Evolutionary conservation across 768 basidiomycete species (phyloP), one percentile per base, ranked within the genome.

Genomic region (Trichaptum fuscoviolaceum): DNA sequence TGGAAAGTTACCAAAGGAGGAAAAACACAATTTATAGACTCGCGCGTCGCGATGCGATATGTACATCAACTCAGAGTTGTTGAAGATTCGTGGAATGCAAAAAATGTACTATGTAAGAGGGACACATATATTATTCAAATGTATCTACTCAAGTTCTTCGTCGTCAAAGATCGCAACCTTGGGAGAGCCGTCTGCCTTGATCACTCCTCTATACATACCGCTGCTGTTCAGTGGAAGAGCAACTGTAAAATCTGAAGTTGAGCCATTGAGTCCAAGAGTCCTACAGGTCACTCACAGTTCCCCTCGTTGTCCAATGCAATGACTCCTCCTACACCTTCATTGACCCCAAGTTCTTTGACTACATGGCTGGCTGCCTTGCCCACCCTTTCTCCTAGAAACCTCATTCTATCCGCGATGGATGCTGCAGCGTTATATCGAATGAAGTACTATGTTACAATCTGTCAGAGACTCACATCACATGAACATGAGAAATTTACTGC

Each of bases 181-280:
- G 0, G 90, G 82, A 8, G 86, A 73, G 10, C 91, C 92, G 67
- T 93, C 90, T 68, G 81, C 78, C 58, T 82, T 78, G 35, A 93
- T 86, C 18, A 92, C 80, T 7, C 92, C 92, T 30, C 92, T 83
- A 73, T 92, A 93, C 92, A 94, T 94, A 8, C 92, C 90, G 23
- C 82, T 78, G 70, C 87, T 90, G 73, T 93, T 93, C 68, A 93
- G 73, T 7, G 90, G 85, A 79, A 90, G 84, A 0, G 89, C 79
- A 58, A 93, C 91, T 92, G 68, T n/a, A 42, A 62, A 59, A 67
- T 63, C 24, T 5, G 6, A 2, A 61, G 59, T 20, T 15, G 23
- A 24, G 15, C 24, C 10, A 12, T 20, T 12, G 15, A 12, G 12
- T 64, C 35, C 24, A 42, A 66, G 61, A 57, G 52, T 12, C 27